Percentiles rank a stretch among this genome's conserved stretches.
These are phyloP conservation scores for Kodamaea kaohsiungensis DNA, from an alignment of 805 yeast species.

Conservation along the genomic window DNA sequence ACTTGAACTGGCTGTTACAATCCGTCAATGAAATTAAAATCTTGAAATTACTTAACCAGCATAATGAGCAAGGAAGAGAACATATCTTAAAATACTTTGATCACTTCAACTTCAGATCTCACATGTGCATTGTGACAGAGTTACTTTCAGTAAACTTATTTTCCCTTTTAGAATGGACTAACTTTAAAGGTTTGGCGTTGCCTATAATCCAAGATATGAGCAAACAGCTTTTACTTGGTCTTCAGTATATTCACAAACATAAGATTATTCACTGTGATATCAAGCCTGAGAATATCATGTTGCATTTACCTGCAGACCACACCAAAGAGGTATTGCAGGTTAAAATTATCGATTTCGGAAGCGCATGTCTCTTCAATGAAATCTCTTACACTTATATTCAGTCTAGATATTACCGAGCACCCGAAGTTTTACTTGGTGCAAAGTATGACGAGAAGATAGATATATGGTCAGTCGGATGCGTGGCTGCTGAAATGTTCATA, in stretches of 20 bases:
- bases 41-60: slow-evolving; percentile 47
- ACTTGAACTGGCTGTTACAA: slow-evolving; percentile 72
- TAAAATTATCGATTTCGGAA: slow-evolving; percentile 82
- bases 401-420: slow-evolving; percentile 77
- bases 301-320: slow-evolving; percentile 34
- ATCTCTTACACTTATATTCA: slow-evolving; percentile 52
- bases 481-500: slow-evolving; percentile 37
- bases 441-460: slow-evolving; percentile 56
- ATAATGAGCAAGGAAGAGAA: slow-evolving; percentile 7
- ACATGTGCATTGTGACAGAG: slow-evolving; percentile 80
- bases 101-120: slow-evolving; percentile 79
- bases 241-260: slow-evolving; percentile 56
- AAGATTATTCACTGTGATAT: slow-evolving; percentile 79
- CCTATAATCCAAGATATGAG: slow-evolving; percentile 46
- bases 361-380: slow-evolving; percentile 51
- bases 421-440: slow-evolving; percentile 72
- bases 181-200: slow-evolving; percentile 51
- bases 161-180: slow-evolving; percentile 53
- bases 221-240: slow-evolving; percentile 56
- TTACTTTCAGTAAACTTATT: slow-evolving; percentile 65
- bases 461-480: slow-evolving; percentile 51
- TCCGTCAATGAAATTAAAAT: slow-evolving; percentile 76
- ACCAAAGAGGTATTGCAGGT: slow-evolving; percentile 40
- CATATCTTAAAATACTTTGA: slow-evolving; percentile 44
- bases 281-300: slow-evolving; percentile 82